Percentiles rank a stretch among this genome's conserved stretches.
phyloP scores from a whole-genome alignment of 1,284 basidiomycete species.

The Leccinum subatratum region DNA sequence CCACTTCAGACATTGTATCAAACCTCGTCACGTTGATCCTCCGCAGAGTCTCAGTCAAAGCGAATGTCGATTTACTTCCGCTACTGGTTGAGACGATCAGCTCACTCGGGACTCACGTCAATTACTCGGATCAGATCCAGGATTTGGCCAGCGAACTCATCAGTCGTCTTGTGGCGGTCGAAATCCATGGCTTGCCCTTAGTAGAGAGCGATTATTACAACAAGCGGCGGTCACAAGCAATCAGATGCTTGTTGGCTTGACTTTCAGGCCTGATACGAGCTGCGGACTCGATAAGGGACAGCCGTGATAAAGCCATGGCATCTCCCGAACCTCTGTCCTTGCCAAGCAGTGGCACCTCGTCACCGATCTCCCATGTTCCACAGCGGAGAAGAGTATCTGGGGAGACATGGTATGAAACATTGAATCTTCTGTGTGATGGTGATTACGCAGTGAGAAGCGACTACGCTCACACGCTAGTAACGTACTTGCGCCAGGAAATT shows the following conservation, averaged over 20 bases:
- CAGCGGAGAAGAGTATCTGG: constrained; percentile 71
- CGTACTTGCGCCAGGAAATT: constrained; percentile 74
- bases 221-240: constrained; percentile 58
- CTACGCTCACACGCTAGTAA: constrained; percentile 67
- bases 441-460: constrained; percentile 72
- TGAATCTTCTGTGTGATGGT: constrained; percentile 75
- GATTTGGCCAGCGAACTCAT: constrained; percentile 87
- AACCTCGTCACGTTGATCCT: constrained; percentile 73
- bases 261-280: constrained; percentile 68
- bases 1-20: constrained; percentile 84
- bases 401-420: constrained; percentile 85
- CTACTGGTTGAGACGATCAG: constrained; percentile 76
- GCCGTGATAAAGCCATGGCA: constrained; percentile 22
- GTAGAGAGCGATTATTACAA: constrained; percentile 43
- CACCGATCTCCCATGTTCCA: constrained; percentile 34
- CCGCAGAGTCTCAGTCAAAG: constrained; percentile 62
- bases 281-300: constrained; percentile 45
- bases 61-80: constrained; percentile 67
- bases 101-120: constrained; percentile 83
- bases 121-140: constrained; percentile 95
- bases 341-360: constrained; percentile 17
- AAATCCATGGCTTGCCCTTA: constrained; percentile 54
- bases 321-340: constrained; percentile 23
- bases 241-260: constrained; percentile 71
- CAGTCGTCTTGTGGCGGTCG: constrained; percentile 67